phyloP scores from a whole-genome alignment of 2,329 filamentous ascomycete genomes.

The Phialophora chinensis region DNA sequence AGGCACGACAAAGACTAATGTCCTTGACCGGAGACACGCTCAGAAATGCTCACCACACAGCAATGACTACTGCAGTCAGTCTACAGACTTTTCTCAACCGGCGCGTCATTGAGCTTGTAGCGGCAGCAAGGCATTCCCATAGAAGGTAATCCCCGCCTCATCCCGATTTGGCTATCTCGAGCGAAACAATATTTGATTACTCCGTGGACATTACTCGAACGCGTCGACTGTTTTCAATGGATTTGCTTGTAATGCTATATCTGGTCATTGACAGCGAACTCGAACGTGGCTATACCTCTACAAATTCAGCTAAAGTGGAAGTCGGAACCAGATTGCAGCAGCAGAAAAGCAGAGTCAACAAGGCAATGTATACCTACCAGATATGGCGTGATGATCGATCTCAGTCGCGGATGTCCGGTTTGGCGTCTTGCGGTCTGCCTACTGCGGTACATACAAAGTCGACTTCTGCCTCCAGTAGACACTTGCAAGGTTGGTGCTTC shows the following conservation, averaged over 20 bases:
- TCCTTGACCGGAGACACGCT: not conserved
- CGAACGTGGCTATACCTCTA: too few relatives aligned
- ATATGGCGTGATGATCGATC: not conserved
- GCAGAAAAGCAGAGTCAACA: not conserved
- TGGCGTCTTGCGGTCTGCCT: not conserved
- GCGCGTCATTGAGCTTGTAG: constrained; percentile 9
- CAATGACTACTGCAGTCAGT: not conserved
- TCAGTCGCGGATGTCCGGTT: not conserved
- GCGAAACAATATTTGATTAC: not conserved
- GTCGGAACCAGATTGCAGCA: not conserved
- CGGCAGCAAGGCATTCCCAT: not conserved
- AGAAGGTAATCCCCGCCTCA: not conserved
- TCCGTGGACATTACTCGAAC: not conserved
- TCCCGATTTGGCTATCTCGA: constrained; percentile 1
- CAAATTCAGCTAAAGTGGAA: not conserved
- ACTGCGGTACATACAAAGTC: not conserved
- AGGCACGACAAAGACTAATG: not conserved
- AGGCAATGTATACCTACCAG: not conserved
- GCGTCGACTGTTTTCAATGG: not conserved
- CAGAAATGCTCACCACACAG: not conserved
- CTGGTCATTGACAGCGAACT: not conserved
- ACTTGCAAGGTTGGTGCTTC: not conserved
- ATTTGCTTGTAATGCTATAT: not conserved
- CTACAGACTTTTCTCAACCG: not conserved
- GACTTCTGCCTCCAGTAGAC: not conserved